Evolutionary conservation across 805 yeast species (phyloP).

Genomic region (Wickerhamiella parazyma): DNA sequence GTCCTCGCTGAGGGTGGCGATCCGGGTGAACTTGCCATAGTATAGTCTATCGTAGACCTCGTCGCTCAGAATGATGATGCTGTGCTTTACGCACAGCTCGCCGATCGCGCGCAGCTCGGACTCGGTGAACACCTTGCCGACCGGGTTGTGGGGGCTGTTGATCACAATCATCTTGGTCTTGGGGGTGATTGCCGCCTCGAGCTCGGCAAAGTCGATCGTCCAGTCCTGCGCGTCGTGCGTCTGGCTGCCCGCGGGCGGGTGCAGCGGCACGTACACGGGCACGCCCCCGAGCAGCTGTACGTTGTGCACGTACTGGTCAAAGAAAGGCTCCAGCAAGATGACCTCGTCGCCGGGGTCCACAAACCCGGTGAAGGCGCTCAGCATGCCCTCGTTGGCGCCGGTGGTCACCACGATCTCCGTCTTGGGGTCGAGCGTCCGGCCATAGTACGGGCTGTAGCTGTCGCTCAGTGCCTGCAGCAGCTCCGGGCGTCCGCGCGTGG

Average conservation of each 20-base stretch:
- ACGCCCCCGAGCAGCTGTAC: conserved; percentile 89
- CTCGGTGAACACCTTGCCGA: conserved; percentile 75
- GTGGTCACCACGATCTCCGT: conserved; percentile 71
- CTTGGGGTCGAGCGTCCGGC: conserved; percentile 39
- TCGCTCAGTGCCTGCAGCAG: conserved; percentile 56
- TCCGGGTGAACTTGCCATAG: conserved; percentile 64
- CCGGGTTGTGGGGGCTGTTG: conserved; percentile 93
- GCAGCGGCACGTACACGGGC: conserved; percentile 72
- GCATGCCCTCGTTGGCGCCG: conserved; percentile 95
- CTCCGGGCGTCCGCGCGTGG: conserved; percentile 72
- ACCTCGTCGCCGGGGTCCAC: conserved; percentile 85
- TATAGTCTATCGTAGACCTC: conserved; percentile 91
- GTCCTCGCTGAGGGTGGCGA: conserved; percentile 72
- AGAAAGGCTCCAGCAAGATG: conserved; percentile 91
- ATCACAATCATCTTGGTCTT: conserved; percentile 77
- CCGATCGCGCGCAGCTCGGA: conserved; percentile 70
- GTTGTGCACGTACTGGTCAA: conserved; percentile 92
- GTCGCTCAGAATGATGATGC: conserved; percentile 71
- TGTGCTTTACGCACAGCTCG: conserved; percentile 68
- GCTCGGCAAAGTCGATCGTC: conserved; percentile 67
- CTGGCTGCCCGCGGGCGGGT: conserved; percentile 65
- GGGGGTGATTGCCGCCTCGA: conserved; percentile 54
- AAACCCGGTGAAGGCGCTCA: conserved; percentile 72
- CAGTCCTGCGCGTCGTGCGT: conserved; percentile 62
- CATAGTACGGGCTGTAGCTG: conserved; percentile 57